phyloP scores from a whole-genome alignment of 352 stramenopile genomes.

The Phytophthora niederhauseri region DNA sequence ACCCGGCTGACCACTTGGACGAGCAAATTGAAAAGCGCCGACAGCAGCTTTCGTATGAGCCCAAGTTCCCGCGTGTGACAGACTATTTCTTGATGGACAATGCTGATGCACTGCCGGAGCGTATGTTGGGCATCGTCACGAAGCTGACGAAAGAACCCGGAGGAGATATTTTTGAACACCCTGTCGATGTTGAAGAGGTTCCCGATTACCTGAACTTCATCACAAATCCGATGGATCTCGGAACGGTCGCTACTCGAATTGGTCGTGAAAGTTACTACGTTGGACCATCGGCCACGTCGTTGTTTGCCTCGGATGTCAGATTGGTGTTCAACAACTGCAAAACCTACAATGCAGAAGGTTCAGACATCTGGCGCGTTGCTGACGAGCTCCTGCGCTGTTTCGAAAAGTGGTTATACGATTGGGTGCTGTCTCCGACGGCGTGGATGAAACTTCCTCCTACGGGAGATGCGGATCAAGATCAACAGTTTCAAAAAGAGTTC shows the following conservation, averaged over 20 bases:
- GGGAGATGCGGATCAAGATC: conserved; percentile 52
- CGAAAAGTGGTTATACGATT: conserved; percentile 90
- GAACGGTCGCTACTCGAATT: conserved; percentile 73
- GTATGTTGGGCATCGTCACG: conserved; percentile 77
- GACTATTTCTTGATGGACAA: conserved; percentile 87
- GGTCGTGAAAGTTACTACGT: conserved; percentile 85
- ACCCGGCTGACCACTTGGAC: conserved; percentile 80
- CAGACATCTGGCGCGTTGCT: conserved; percentile 80
- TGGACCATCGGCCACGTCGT: conserved; percentile 62
- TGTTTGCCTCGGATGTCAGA: conserved; percentile 87
- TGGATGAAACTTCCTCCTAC: conserved; percentile 78
- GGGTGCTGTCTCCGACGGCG: conserved; percentile 75
- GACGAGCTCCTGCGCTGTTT: conserved; percentile 76
- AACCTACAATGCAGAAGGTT: conserved; percentile 81
- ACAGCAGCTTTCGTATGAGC: conserved; percentile 50
- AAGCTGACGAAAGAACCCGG: conserved; percentile 85
- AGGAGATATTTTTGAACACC: conserved; percentile 84
- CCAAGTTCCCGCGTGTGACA: conserved; percentile 75
- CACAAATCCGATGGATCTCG: conserved; percentile 89
- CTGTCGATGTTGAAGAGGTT: conserved; percentile 82
- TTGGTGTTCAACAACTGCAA: conserved; percentile 91
- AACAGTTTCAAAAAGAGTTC: conserved; percentile 62
- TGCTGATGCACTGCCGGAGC: conserved; percentile 65
- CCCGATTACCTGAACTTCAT: conserved; percentile 90
- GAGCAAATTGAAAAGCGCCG: conserved; percentile 84